Evolutionary conservation across 768 basidiomycete species (phyloP).

Genomic region (Psilocybe azurescens): DNA sequence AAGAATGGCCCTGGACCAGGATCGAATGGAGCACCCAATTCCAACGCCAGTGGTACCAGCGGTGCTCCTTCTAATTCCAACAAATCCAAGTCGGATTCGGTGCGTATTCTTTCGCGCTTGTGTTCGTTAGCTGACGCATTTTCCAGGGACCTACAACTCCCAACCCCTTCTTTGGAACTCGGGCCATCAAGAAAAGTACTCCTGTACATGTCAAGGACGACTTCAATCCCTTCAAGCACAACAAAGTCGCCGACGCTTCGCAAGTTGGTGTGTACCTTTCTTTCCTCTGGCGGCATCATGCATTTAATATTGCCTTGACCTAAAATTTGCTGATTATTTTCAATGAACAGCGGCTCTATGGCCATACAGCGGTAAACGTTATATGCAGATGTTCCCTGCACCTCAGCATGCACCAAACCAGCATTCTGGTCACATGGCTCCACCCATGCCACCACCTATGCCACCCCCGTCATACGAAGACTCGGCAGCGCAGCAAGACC

Average conservation of each 20-base stretch:
- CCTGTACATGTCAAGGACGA: slow-evolving; percentile 92
- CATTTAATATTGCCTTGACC: too few species aligned
- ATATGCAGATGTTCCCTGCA: slow-evolving; percentile 76
- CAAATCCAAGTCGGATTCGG: slow-evolving; percentile 66
- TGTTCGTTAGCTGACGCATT: slow-evolving; percentile 6
- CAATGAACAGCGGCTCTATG: slow-evolving; percentile 65
- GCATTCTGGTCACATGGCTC: slow-evolving; percentile 68
- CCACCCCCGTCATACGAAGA: slow-evolving; percentile 84
- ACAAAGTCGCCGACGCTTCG: slow-evolving; percentile 77
- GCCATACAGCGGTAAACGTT: slow-evolving; percentile 92
- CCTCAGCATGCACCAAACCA: slow-evolving; percentile 66
- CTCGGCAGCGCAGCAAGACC: slow-evolving; percentile 65
- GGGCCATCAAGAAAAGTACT: slow-evolving; percentile 72
- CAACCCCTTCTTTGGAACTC: slow-evolving; percentile 92
- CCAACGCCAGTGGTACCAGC: slow-evolving; percentile 1
- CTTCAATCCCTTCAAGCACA: slow-evolving; percentile 95
- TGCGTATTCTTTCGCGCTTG: slow-evolving; percentile 24
- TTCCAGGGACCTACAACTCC: slow-evolving; percentile 52
- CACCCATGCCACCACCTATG: slow-evolving; percentile 70
- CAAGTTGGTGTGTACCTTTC: slow-evolving; percentile 65
- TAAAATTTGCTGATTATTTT: slow-evolving; percentile 3
- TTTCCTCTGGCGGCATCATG: neutral
- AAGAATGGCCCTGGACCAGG: slow-evolving; percentile 34
- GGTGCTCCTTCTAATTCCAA: slow-evolving; percentile 50
- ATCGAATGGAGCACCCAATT: slow-evolving; percentile 1